Conservation (phyloP, 768 basidiomycete genomes). For the Boletellus ananas region DNA sequence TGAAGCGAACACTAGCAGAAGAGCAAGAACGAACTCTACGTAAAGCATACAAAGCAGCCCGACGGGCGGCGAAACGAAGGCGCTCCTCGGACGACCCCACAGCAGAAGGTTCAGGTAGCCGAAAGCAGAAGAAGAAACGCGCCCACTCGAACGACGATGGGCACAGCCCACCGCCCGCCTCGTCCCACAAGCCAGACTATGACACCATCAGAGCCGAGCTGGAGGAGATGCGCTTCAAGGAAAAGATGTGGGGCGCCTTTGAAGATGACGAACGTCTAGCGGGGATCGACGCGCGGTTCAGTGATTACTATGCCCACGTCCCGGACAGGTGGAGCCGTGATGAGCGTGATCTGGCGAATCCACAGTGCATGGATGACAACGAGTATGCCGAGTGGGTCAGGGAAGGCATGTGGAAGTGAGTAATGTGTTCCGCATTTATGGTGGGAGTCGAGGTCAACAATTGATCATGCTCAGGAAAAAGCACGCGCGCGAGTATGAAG, state of each 20-base stretch:
- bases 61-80: conserved; percentile 41
- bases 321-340: conserved; percentile 62
- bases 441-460: not conserved
- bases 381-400: conserved; percentile 87
- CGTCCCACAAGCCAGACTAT: conserved; percentile 38
- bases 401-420: conserved; percentile 78
- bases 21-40: conserved; percentile 41
- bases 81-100: conserved; percentile 19
- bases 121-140: conserved; percentile 10
- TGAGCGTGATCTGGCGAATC: conserved; percentile 40
- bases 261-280: conserved; percentile 71
- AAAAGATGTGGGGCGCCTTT: conserved; percentile 70
- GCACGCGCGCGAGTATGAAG: conserved; percentile 63
- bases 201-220: conserved; percentile 49
- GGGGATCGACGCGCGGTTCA: conserved; percentile 57
- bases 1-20: conserved; percentile 33
- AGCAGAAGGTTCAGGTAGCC: conserved; percentile 7
- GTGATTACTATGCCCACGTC: conserved; percentile 67
- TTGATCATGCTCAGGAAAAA: conserved; percentile 46
- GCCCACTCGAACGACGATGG: conserved; percentile 6
- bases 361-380: conserved; percentile 69
- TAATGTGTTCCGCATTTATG: conserved; percentile 1
- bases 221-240: conserved; percentile 65
- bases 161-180: not conserved
- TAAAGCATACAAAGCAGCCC: conserved; percentile 49